Percentiles rank a stretch among this genome's conserved stretches.
These are phyloP conservation scores for Cordyceps fumosorosea DNA, from an alignment of 2,329 filamentous ascomycete species.

Conservation along the genomic window DNA sequence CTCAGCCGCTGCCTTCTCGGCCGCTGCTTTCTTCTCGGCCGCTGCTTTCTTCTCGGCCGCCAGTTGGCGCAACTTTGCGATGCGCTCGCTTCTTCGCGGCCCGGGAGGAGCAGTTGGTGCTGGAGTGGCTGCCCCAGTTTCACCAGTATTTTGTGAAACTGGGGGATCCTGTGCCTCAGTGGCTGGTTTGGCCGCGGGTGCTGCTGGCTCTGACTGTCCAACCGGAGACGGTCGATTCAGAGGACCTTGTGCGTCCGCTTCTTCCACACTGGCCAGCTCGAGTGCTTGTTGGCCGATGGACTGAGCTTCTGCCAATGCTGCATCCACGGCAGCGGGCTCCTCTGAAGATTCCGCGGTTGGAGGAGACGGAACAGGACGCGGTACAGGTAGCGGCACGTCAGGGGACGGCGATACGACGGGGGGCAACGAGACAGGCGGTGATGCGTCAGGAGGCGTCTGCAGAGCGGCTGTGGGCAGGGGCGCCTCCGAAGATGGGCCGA, in stretches of 20 bases:
- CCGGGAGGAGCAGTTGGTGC: neutral
- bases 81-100: slow-evolving; percentile 1
- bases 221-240: neutral
- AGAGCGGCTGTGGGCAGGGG: neutral
- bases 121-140: neutral
- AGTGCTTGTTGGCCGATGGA: neutral
- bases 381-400: no score
- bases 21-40: neutral
- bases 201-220: neutral
- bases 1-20: neutral
- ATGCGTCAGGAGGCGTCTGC: neutral
- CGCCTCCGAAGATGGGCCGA: neutral
- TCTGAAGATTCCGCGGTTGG: neutral
- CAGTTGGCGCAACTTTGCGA: neutral
- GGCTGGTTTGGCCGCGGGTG: neutral
- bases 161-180: neutral
- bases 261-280: neutral
- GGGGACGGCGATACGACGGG: neutral
- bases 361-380: neutral
- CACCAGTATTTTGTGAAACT: neutral
- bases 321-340: neutral
- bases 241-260: neutral
- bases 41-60: neutral
- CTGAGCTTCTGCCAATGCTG: neutral
- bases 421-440: neutral